Evolutionary conservation across 2,329 filamentous ascomycete species (phyloP).

Genomic region (Aaosphaeria pasadenensis): DNA sequence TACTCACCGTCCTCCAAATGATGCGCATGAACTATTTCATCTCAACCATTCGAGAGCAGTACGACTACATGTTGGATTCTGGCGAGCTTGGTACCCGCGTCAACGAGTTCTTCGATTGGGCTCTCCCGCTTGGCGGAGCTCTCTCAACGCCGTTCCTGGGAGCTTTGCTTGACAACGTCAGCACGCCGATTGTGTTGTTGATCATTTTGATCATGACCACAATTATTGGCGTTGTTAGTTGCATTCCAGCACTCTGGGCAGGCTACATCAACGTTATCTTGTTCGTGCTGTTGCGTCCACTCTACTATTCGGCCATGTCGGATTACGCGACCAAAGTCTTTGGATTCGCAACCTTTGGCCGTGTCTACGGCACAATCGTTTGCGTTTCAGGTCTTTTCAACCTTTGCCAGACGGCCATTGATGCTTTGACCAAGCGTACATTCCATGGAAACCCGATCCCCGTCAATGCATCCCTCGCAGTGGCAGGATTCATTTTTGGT

Average conservation of each 20-base stretch:
- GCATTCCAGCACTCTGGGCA: slow-evolving; percentile 65
- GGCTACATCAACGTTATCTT: slow-evolving; percentile 73
- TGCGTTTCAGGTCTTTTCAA: slow-evolving; percentile 79
- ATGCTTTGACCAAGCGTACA: slow-evolving; percentile 68
- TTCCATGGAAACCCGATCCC: slow-evolving; percentile 73
- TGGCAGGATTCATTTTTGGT: slow-evolving; percentile 62
- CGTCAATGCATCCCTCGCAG: slow-evolving; percentile 67
- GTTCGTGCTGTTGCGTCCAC: slow-evolving; percentile 79
- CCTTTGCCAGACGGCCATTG: slow-evolving; percentile 75
- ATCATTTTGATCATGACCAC: slow-evolving; percentile 69
- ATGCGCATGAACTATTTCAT: slow-evolving; percentile 82
- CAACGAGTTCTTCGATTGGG: slow-evolving; percentile 79
- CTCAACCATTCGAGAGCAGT: slow-evolving; percentile 79
- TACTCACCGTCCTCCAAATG: slow-evolving; percentile 67
- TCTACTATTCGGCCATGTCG: slow-evolving; percentile 87
- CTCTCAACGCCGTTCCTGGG: slow-evolving; percentile 82
- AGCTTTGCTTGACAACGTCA: slow-evolving; percentile 69
- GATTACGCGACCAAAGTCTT: slow-evolving; percentile 91
- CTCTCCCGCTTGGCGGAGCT: slow-evolving; percentile 78
- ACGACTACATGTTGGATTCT: slow-evolving; percentile 68
- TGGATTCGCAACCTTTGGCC: slow-evolving; percentile 84
- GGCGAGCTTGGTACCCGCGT: slow-evolving; percentile 59
- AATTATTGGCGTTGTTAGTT: slow-evolving; percentile 69
- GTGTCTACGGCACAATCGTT: slow-evolving; percentile 84
- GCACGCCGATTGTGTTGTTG: slow-evolving; percentile 66